Conservation (phyloP, 345 rosid genomes). For the Rhizophora mangle region DNA sequence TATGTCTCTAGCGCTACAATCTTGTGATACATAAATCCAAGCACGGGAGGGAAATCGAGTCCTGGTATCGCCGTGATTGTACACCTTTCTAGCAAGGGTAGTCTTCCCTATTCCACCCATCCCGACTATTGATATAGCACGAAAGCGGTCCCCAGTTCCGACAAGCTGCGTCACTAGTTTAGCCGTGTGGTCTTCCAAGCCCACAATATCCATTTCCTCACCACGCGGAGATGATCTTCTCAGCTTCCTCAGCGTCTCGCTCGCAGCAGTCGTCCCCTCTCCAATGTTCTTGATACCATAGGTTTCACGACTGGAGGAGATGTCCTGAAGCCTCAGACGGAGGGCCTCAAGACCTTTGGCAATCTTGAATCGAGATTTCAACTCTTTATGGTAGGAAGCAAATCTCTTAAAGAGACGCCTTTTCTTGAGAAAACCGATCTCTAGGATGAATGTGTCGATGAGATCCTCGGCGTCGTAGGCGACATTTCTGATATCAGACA, state of each 20-base stretch:
- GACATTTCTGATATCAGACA: constrained; percentile 30
- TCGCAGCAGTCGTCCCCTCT: constrained; percentile 10
- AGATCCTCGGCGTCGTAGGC: constrained; percentile 37
- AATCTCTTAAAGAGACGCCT: constrained; percentile 12
- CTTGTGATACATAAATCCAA: constrained; percentile 28
- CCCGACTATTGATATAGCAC: constrained; percentile 27
- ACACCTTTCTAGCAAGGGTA: constrained; percentile 28
- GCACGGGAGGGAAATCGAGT: constrained; percentile 23
- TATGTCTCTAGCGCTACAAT: constrained; percentile 10
- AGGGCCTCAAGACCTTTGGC: constrained; percentile 5
- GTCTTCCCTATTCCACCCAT: constrained; percentile 36
- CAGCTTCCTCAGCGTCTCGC: constrained; percentile 15
- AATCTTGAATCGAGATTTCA: constrained; percentile 17
- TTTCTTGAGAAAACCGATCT: constrained; percentile 17
- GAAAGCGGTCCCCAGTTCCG: constrained; percentile 14
- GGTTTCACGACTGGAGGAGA: constrained; percentile 21
- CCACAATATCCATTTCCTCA: constrained; percentile 24
- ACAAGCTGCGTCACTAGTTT: constrained; percentile 18
- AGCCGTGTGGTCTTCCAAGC: constrained; percentile 23
- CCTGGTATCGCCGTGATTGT: constrained; percentile 16
- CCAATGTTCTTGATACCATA: constrained; percentile 22
- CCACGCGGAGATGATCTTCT: constrained; percentile 27
- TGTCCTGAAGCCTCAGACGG: constrained; percentile 15
- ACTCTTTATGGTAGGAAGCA: constrained; percentile 2
- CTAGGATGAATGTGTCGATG: constrained; percentile 25